Conservation (phyloP, 352 stramenopile genomes). For the Pythium aquatile region DNA sequence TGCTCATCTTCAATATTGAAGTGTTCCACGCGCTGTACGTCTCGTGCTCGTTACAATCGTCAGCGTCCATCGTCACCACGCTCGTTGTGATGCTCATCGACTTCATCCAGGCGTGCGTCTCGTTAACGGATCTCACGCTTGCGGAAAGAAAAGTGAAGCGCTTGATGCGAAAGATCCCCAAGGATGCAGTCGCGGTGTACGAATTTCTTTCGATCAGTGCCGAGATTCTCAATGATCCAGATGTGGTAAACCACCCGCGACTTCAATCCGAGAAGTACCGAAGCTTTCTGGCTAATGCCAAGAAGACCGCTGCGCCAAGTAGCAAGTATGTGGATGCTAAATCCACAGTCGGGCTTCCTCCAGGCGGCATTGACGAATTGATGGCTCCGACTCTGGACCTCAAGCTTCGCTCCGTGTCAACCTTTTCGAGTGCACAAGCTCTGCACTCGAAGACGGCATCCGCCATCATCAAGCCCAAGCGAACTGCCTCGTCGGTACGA, state of each 20-base stretch:
- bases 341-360: neutral
- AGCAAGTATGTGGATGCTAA: neutral
- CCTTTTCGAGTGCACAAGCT: neutral
- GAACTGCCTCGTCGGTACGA: neutral
- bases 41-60: slow-evolving; percentile 31
- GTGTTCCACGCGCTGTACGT: slow-evolving; percentile 47
- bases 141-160: slow-evolving; percentile 9
- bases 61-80: slow-evolving; percentile 26
- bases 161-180: slow-evolving; percentile 16
- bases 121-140: slow-evolving; percentile 20
- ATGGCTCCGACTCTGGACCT: neutral
- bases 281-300: neutral
- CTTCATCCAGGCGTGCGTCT: slow-evolving; percentile 27
- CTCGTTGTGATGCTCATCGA: slow-evolving; percentile 32
- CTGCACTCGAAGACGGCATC: neutral
- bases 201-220: slow-evolving; percentile 1
- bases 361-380: neutral
- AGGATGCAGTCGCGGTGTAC: neutral
- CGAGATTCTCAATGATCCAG: slow-evolving; percentile 12
- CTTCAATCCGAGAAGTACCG: neutral
- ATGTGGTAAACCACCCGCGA: slow-evolving; percentile 5
- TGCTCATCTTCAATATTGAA: slow-evolving; percentile 50
- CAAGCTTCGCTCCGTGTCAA: neutral
- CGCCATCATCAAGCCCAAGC: neutral
- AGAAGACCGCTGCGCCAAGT: neutral